A percentile compares a stretch with the other conserved stretches of the same genome.
Evolutionary conservation across 169 alveolate species (phyloP).

Genomic region (Babesia gibsoni): DNA sequence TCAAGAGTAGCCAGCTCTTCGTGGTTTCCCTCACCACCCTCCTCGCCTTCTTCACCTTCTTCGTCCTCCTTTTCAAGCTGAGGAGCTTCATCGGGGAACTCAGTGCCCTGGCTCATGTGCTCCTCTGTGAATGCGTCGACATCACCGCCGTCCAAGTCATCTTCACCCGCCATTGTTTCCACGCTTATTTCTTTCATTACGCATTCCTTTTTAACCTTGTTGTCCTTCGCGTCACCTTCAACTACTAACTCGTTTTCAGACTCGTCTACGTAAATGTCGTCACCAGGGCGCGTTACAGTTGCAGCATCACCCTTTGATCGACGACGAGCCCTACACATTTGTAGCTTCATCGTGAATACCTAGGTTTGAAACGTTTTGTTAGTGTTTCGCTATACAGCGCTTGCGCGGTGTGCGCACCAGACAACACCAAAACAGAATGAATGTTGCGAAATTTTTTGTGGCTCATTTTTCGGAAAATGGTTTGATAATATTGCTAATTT

Average conservation of each 20-base stretch:
- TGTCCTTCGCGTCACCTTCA: constrained; percentile 2
- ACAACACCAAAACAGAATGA: constrained; percentile 12
- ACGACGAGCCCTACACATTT: constrained; percentile 48
- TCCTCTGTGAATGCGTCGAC: neutral
- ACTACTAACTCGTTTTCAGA: constrained; percentile 44
- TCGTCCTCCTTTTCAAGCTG: constrained; percentile 16
- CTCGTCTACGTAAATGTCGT: constrained; percentile 41
- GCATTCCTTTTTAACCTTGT: neutral
- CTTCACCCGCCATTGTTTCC: neutral
- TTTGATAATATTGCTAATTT: neutral
- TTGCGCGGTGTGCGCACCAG: constrained; percentile 5
- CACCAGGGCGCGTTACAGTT: constrained; percentile 35
- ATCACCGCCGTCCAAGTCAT: neutral
- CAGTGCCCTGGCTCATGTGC: neutral
- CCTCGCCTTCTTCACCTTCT: neutral
- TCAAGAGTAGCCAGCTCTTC: neutral
- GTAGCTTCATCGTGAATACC: constrained; percentile 23
- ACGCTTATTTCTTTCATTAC: neutral
- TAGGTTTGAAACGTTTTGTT: neutral
- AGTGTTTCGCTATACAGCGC: neutral
- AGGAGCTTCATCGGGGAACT: neutral
- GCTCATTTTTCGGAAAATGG: neutral
- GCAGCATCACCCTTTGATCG: constrained; percentile 5
- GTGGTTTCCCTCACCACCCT: neutral
- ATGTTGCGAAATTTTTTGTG: no score